phyloP scores from a whole-genome alignment of 1,139 yeast species.

The Hanseniaspora gamundiae region DNA sequence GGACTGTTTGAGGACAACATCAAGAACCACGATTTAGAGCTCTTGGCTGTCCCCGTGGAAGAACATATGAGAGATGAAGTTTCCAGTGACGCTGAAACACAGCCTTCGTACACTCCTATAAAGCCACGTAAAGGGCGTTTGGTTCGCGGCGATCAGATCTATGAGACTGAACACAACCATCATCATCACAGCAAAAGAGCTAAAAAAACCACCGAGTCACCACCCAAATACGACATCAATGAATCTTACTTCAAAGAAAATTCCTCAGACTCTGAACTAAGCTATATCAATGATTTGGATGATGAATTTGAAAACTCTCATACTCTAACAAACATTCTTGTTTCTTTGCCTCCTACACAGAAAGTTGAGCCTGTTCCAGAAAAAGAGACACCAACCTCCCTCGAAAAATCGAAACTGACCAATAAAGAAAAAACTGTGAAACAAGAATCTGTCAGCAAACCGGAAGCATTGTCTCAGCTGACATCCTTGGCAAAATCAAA shows the following conservation, averaged over 20 bases:
- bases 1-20: no score
- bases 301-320: background rate
- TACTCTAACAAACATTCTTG: background rate
- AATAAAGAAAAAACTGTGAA: background rate
- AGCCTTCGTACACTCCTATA: constrained; percentile 31
- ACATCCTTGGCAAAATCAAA: no score
- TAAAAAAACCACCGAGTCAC: background rate
- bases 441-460: no score
- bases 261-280: background rate
- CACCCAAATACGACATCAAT: background rate
- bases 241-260: background rate
- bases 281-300: constrained; percentile 1
- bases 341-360: background rate
- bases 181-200: background rate
- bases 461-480: no score
- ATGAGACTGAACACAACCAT: background rate
- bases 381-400: background rate
- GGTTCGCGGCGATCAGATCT: constrained; percentile 26
- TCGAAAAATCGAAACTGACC: background rate
- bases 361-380: background rate
- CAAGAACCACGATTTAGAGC: no score
- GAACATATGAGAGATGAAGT: constrained; percentile 29
- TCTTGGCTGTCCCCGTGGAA: no score
- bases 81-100: constrained; percentile 35
- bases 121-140: constrained; percentile 29